Evolutionary conservation across 345 rosid genomes (phyloP), one percentile per base, ranked within the genome.

Genomic region (Aquilaria malaccensis): DNA sequence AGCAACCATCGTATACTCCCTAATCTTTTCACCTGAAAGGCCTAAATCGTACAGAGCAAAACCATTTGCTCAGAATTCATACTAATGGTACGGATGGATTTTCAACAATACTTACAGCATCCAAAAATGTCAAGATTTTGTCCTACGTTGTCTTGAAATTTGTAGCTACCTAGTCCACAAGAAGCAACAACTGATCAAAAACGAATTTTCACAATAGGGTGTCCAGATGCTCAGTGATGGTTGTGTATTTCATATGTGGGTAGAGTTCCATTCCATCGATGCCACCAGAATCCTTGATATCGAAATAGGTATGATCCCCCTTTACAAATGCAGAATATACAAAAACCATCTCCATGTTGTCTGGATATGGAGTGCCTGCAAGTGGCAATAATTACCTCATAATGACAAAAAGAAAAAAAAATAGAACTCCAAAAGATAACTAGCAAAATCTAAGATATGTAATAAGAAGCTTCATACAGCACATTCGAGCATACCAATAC

Each of bases 351-450:
- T 43, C 69, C 79, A 73, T 75, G 67, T 72, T 77, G 61, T 70
- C 76, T 3, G 85, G 86, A 72, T 81, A 81, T 14, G 80, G 74
- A 55, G 80, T 66, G 66, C 79, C 89, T 85, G 87, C 85, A 81
- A 55, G 52, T 30, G 22, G 22, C 22, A 22, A 22, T 22, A 22
- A 22, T 22, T 22, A 22, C 22, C 22, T 22, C 22, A 45, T 46
- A 11, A 4, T 49, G 15, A 50, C 30, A 29, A 3, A 29, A 3
- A 37, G 43, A 50, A 63, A 33, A 48, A 22, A 57, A 33, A 30
- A 61, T n/a, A 22, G 48, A 48, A 41, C 56, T 43, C 6, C 13
- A 58, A 57, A 22, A 2, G 7, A 11, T 31, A 10, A 10, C 4
- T 33, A 10, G n/a, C 46, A 65, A 10, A 55, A 22, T 15, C 11